These are phyloP conservation scores for Insectozyma bohioensis DNA, from an alignment of 1,139 yeast genomes.

Conservation along the genomic window DNA sequence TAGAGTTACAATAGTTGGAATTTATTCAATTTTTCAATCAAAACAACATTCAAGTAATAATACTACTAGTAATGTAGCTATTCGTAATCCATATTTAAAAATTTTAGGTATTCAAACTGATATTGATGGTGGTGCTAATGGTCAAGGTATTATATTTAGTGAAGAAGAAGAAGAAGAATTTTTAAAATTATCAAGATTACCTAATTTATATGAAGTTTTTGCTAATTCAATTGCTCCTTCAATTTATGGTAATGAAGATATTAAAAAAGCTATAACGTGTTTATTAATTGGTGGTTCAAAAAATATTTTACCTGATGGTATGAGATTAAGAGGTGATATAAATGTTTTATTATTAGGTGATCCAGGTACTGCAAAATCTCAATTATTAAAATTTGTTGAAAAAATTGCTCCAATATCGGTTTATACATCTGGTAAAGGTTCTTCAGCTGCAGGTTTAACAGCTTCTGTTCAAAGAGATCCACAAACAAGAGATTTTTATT, in stretches of 20 bases:
- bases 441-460: constrained; percentile 98
- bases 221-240: constrained; percentile 95
- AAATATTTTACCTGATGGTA: constrained; percentile 89
- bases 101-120: constrained; percentile 87
- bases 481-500: constrained; percentile 81
- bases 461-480: constrained; percentile 96
- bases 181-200: constrained; percentile 73
- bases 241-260: constrained; percentile 89
- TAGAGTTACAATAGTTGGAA: constrained; percentile 86
- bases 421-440: constrained; percentile 98
- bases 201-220: constrained; percentile 80
- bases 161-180: constrained; percentile 96
- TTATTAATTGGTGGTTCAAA: constrained; percentile 92
- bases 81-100: constrained; percentile 87
- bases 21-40: constrained; percentile 82
- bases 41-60: constrained; percentile 48
- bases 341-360: constrained; percentile 92
- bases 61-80: constrained; percentile 58
- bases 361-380: constrained; percentile 99
- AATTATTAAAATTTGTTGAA: constrained; percentile 89
- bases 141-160: constrained; percentile 66
- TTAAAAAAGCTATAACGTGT: constrained; percentile 91
- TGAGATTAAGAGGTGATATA: constrained; percentile 96
- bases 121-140: constrained; percentile 65
- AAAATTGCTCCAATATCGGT: constrained; percentile 93